Evolutionary conservation across 169 alveolate species (phyloP).

Genomic region (Amoebophrya sp.): DNA sequence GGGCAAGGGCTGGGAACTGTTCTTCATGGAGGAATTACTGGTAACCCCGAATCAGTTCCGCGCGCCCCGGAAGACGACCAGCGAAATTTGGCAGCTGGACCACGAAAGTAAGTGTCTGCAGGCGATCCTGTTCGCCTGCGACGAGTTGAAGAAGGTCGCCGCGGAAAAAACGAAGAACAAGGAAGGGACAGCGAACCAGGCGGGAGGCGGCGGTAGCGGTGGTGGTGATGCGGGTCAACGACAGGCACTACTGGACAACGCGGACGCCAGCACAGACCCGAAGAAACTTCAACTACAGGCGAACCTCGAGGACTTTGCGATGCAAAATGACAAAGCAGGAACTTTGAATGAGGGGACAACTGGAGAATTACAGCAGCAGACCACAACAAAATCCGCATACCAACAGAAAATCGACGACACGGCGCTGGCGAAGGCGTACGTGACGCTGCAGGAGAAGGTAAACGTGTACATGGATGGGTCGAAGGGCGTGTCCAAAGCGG

Average conservation of each 20-base stretch:
- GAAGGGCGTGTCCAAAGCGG: not conserved
- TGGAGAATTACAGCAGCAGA: too few species aligned
- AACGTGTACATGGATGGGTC: not conserved
- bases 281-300: not conserved
- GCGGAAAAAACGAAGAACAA: not conserved
- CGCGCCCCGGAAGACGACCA: not conserved
- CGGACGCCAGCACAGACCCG: not conserved
- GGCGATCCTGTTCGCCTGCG: not conserved
- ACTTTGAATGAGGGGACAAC: too few species aligned
- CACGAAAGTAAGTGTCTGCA: not conserved
- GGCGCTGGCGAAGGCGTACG: not conserved
- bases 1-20: not conserved
- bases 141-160: not conserved
- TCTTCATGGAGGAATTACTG: conserved; percentile 36
- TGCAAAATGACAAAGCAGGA: too few species aligned
- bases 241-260: not conserved
- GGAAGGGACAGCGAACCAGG: not conserved
- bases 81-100: not conserved
- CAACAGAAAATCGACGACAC: not conserved
- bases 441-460: not conserved
- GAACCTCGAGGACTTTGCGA: not conserved
- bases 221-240: not conserved
- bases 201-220: too few species aligned
- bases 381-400: too few species aligned
- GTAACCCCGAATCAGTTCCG: conserved; percentile 42